Evolutionary conservation across 1,139 yeast species (phyloP), one percentile per base, ranked within the genome.

Genomic region (Suhomyces coccinellae): DNA sequence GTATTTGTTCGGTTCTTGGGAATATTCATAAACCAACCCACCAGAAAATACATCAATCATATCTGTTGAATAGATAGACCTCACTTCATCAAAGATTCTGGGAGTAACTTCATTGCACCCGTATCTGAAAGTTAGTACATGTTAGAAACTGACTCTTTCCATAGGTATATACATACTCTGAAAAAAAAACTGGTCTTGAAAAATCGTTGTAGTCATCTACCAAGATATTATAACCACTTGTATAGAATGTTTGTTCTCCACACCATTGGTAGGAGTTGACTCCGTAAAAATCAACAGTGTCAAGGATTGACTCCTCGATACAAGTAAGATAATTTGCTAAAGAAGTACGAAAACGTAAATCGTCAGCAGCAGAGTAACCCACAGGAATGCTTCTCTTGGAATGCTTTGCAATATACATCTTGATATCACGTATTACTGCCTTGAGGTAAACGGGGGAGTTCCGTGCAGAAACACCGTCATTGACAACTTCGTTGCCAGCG

Each of bases 261-360:
- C 99, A 93, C 99, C 99, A 93, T 62, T 90, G 96, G 64, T 93
- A 93, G 0, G 96, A 85, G 63, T 93, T 93, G 44, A 93, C 91
- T 5, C 99, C 99, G 66, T 89, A 91, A 61, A 93, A 93, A 62
- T 93, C 99, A 27, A 89, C 87, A 1, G 85, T 68, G 40, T 86
- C 83, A 12, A 64, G 61, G 0, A 74, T 66, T n/a, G 74, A 75
- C 13, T 79, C 83, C 34, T 79, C 79, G 14, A 78, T 73, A 60
- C 98, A 93, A 59, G 87, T 93, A 51, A 93, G 76, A 61, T 89
- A 93, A 49, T 82, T 76, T 3, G 97, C 88, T 44, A 90, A 71
- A 0, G 96, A 78, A 12, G 80, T 80, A 54, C 99, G 75, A 62
- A 80, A 88, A 46, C 75, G 69, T 52, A 87, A 73, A 59, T 89